These are phyloP conservation scores for Emergomyces orientalis DNA, from an alignment of 2,329 filamentous ascomycete species.

Conservation along the genomic window DNA sequence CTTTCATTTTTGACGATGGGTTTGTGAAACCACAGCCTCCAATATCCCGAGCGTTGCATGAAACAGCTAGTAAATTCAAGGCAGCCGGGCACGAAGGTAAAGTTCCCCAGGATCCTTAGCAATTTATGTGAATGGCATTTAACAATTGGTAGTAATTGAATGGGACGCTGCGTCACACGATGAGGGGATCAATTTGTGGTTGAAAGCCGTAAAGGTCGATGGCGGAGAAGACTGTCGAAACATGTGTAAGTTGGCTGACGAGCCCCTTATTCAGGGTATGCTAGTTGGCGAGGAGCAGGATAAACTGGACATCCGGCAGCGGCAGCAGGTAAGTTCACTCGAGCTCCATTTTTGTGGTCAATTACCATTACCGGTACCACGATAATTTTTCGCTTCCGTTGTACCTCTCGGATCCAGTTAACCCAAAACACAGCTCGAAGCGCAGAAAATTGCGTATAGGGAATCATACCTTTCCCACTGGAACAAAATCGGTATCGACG, in stretches of 20 bases:
- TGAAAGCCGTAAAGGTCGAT: slow-evolving; percentile 27
- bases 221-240: slow-evolving; percentile 25
- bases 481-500: slow-evolving; percentile 25
- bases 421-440: slow-evolving; percentile 17
- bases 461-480: slow-evolving; percentile 24
- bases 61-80: slow-evolving; percentile 47
- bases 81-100: slow-evolving; percentile 49
- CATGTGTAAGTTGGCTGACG: slow-evolving; percentile 23
- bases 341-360: not conserved
- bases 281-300: slow-evolving; percentile 25
- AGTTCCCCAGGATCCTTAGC: not conserved
- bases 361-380: not conserved
- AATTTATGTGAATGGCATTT: not conserved
- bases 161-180: slow-evolving; percentile 25
- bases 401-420: not conserved
- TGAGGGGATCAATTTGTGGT: slow-evolving; percentile 26
- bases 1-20: slow-evolving; percentile 50
- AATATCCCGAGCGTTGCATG: slow-evolving; percentile 46
- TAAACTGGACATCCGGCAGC: slow-evolving; percentile 21
- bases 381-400: not conserved
- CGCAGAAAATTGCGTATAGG: slow-evolving; percentile 24
- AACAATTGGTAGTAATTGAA: slow-evolving; percentile 21
- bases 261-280: slow-evolving; percentile 30
- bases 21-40: slow-evolving; percentile 54
- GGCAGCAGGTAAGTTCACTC: slow-evolving; percentile 20